Evolutionary conservation across 225 moss, liverwort and hornwort species (phyloP), one percentile per base, ranked within the genome.

Genomic region (Takakia lepidozioides): DNA sequence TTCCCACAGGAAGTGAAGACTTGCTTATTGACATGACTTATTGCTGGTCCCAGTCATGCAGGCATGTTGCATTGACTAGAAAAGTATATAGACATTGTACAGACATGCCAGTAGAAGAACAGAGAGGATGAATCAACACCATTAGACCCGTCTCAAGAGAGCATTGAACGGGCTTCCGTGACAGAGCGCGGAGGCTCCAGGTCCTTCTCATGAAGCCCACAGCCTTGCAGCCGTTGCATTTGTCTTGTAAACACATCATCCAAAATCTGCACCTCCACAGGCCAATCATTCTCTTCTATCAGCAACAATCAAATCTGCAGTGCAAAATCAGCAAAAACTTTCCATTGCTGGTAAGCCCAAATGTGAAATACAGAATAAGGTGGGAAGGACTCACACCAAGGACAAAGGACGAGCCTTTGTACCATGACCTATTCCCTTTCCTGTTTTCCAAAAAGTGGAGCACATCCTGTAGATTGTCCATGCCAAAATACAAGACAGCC

Each of bases 221-320:
- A 86, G 0, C 88, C 93, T 65, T 93, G 93, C 46, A 88, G 59
- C 42, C 88, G 70, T 57, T 88, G 93, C 88, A 93, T 93, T 51
- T 93, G 93, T 11, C 88, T 83, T 20, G 88, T 88, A 24, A 93
- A 93, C 27, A 88, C 83, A 44, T 93, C 93, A 58, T 93, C 88
- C 46, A 93, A 61, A 5, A 88, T 93, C 93, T 93, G 88, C 25
- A 54, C 19, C n/a, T 27, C 19, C 27, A 11, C 9, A 51, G 5
- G n/a, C n/a, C n/a, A n/a, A n/a, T n/a, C n/a, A n/a, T n/a, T n/a
- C n/a, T n/a, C n/a, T n/a, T n/a, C n/a, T n/a, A n/a, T n/a, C n/a
- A n/a, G n/a, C n/a, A n/a, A n/a, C n/a, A n/a, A n/a, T n/a, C n/a
- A n/a, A n/a, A n/a, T n/a, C n/a, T n/a, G n/a, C n/a, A n/a, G n/a